Base-by-base conservation (phyloP, 2,329 filamentous ascomycete genomes). In the Monosporascus sp. region DNA sequence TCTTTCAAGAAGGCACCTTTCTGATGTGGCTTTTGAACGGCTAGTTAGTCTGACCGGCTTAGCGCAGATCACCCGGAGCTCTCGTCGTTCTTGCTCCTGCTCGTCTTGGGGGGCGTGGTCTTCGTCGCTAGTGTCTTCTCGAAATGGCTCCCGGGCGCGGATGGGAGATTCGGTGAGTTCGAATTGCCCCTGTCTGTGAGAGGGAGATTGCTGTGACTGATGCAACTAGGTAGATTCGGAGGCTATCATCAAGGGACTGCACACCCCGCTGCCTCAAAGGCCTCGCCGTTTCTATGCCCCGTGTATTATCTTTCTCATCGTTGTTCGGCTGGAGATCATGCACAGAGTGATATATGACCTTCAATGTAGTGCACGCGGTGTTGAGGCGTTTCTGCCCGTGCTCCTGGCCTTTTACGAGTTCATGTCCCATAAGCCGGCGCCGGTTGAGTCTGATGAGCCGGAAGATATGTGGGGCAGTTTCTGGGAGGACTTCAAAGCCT, bases 361-460 rank as follows among this genome's bases (percentile, higher is more conserved):
- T 37, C 78, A 82, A 63, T 83, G 80, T 60, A 71, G 77, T 6
- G 68, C 65, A 14, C 68, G 74, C 20, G 79, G 79, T 3, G 58
- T 82, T 17, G 77, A 82, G 72, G 72, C 76, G 2, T 78, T 78
- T 57, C 61, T 81, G 5, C 74, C 74, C 36, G 51, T 77, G 4
- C 51, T 77, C 3, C 62, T 81, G 5, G 70, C 76, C 24, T 54
- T 67, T 20, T 74, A 79, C 52, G 74, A 79, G 57, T 70, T 76
- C 36, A 65, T 77, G 34, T 71, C 70, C 5, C 60, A 69, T 49
- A 68, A 65, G 25, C 62, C 62, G 14, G 58, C 59, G 3, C 60
- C 62, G n/a, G 66, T 66, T 8, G 69, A 73, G 6, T 64, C 68
- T 0, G 72, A 78, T n/a, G 76, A 80, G 47, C 73, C 73, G 3